Evolutionary conservation across 2,329 filamentous ascomycete genomes (phyloP).

Genomic region (Arthrobotrys entomopaga): DNA sequence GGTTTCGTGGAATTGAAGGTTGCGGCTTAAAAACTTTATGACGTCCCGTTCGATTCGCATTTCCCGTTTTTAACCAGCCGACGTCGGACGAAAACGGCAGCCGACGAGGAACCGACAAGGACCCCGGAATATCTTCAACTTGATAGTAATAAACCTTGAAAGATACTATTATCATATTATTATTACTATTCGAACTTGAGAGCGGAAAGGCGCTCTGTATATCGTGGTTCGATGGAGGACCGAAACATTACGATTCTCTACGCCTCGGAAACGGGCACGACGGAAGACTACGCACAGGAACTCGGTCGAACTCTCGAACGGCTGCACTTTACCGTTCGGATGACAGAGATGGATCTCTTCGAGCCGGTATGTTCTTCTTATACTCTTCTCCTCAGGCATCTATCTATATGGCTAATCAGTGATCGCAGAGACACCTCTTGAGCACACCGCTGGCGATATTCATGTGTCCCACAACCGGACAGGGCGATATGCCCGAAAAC

Average conservation of each 20-base stretch:
- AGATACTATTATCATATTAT: too few species aligned
- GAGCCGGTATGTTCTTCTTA: constrained; percentile 72
- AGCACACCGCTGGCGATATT: constrained; percentile 74
- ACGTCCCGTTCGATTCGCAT: constrained; percentile 5
- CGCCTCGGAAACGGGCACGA: constrained; percentile 93
- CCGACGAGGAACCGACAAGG: constrained; percentile 34
- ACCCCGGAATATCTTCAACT: too few species aligned
- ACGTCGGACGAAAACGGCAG: constrained; percentile 28
- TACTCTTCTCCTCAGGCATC: constrained; percentile 5
- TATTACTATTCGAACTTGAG: too few species aligned
- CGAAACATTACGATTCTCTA: constrained; percentile 76
- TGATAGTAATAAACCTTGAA: too few species aligned
- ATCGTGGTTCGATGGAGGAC: constrained; percentile 63
- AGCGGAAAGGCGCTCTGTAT: too few species aligned
- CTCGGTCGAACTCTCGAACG: constrained; percentile 78
- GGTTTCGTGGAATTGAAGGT: neutral
- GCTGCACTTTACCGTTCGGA: constrained; percentile 78
- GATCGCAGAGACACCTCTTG: constrained; percentile 61
- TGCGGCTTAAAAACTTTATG: constrained; percentile 18
- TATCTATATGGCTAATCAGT: neutral
- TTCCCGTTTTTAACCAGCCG: constrained; percentile 11
- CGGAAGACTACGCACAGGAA: constrained; percentile 89
- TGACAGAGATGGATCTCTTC: constrained; percentile 80
- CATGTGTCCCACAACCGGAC: constrained; percentile 88
- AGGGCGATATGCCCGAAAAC: constrained; percentile 91